Evolutionary conservation across 805 yeast species (phyloP).

Genomic region (Myxozyma monticola): DNA sequence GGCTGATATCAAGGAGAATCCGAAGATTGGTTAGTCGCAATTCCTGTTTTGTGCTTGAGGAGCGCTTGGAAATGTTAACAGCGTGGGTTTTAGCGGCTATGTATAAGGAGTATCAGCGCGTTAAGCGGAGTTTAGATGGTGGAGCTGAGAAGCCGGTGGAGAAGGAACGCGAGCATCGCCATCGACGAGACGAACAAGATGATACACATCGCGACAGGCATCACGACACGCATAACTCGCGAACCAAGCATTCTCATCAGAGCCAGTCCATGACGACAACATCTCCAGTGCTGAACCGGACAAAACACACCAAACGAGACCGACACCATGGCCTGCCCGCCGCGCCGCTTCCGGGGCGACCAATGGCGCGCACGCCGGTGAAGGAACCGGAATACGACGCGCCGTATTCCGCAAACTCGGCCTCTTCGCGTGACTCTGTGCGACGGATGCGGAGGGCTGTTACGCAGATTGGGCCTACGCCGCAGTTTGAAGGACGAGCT

Average conservation of each 20-base stretch:
- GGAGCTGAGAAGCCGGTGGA: neutral
- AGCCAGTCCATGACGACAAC: neutral
- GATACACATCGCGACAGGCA: neutral
- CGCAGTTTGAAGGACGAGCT: constrained; percentile 28
- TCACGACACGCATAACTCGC: neutral
- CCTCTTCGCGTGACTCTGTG: constrained; percentile 6
- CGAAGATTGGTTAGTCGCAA: constrained; percentile 37
- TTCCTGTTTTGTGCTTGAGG: too few relatives aligned
- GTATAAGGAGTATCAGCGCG: constrained; percentile 18
- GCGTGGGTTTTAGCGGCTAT: constrained; percentile 14
- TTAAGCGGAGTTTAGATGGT: neutral
- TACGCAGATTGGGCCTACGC: constrained; percentile 31
- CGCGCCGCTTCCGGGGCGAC: too few relatives aligned
- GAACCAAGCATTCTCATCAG: neutral
- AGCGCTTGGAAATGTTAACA: neutral
- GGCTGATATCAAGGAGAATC: constrained; percentile 48
- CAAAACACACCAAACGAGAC: neutral
- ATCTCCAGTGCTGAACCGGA: neutral
- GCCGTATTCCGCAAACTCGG: constrained; percentile 14
- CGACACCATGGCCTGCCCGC: neutral
- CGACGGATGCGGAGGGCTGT: neutral
- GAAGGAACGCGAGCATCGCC: neutral
- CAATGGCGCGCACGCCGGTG: neutral
- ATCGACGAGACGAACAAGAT: neutral
- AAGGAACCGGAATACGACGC: constrained; percentile 9